A percentile compares a stretch with the other conserved stretches of the same genome.
Conservation (phyloP, 805 yeast species). For the Jamesozyma hellenica region DNA sequence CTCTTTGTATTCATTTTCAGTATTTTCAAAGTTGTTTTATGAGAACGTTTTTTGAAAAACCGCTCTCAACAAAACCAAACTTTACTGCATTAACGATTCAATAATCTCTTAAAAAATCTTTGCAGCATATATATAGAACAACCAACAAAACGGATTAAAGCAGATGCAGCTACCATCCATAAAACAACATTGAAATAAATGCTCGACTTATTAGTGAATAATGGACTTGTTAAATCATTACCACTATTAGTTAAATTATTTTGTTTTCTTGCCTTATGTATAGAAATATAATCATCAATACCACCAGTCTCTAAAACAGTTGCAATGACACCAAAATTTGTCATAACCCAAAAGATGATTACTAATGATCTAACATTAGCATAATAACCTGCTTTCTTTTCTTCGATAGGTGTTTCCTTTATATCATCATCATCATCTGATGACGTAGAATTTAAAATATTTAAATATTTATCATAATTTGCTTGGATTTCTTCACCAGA, state of each 20-base stretch:
- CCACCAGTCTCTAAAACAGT: conserved; percentile 83
- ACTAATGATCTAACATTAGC: conserved; percentile 86
- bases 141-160: conserved; percentile 73
- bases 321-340: conserved; percentile 74
- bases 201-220: conserved; percentile 38
- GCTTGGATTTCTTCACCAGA: conserved; percentile 67
- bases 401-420: conserved; percentile 33
- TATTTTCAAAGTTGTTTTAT: too few relatives aligned
- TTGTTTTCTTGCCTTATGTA: conserved; percentile 11
- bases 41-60: too few relatives aligned
- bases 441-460: conserved; percentile 35
- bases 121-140: conserved; percentile 47
- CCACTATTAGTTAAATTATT: conserved; percentile 9
- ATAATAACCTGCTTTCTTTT: conserved; percentile 67
- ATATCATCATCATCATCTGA: conserved; percentile 31
- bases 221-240: conserved; percentile 11
- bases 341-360: conserved; percentile 79
- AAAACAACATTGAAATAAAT: conserved; percentile 73
- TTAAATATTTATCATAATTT: conserved; percentile 55
- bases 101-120: conserved; percentile 24
- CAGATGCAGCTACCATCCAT: conserved; percentile 90
- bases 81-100: conserved; percentile 3
- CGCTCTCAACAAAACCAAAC: too few relatives aligned
- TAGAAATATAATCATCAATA: conserved; percentile 34
- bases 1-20: too few relatives aligned